Base-by-base conservation (phyloP, 352 stramenopile genomes). In the Globisporangium solare region DNA sequence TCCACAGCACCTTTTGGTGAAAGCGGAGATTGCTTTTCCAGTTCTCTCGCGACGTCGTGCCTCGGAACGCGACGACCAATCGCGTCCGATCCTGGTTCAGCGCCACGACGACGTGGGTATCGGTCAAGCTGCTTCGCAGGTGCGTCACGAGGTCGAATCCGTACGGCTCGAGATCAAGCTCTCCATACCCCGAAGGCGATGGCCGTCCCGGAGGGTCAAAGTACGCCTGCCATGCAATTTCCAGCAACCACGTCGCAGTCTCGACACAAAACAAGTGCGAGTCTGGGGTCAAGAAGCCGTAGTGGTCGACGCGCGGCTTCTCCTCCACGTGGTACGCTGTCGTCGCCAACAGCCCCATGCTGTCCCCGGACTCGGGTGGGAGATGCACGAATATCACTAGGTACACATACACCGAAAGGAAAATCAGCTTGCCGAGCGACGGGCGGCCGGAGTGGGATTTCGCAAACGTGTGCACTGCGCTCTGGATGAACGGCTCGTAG, bases 1-100 rank as follows among this genome's bases (percentile, higher is more conserved):
- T 86, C 68, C 77, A 92, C 6, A 94, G 62, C 31, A 91, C 82
- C 18, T 79, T 73, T 62, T 94, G 81, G 51, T 92, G 76, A 13
- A 88, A 89, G 20, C 85, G 80, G 4, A 96, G 60, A 57, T 96
- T 96, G 58, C 83, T 93, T 58, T 84, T 93, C 86, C 86, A 96
- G 63, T 96, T 92, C 50, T 83, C 78, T 37, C 88, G 86, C 63
- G 85, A 93, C 2, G 86, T 90, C 24, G 86, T 94, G 4, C 86
- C 86, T 46, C 86, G 79, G 50, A 96, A 96, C 11, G 86, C 83
- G 51, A 96, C 76, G 14, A 96, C 85, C 8, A 96, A 71, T 12
- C 85, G 83, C 27, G 80, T 77, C 17, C 83, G 78, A 18, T 78
- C 68, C 1, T 63, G 64, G 63, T 68, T 68, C 45, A 66, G 78